phyloP scores from a whole-genome alignment of 163 green algal species.

The Coccomyxa subellipsoidea region DNA sequence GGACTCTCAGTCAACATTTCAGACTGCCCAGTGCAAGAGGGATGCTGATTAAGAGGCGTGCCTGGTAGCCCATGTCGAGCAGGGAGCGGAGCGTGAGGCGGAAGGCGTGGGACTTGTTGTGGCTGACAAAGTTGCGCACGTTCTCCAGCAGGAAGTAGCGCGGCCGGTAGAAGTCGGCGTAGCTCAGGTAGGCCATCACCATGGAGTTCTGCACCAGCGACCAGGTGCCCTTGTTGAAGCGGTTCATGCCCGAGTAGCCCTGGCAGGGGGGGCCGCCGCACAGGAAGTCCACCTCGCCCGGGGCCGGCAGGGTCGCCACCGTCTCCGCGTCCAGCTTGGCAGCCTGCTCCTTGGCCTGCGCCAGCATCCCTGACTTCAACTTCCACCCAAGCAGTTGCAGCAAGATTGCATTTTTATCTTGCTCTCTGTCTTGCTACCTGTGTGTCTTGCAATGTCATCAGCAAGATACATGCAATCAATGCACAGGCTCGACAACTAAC shows the following conservation, averaged over 20 bases:
- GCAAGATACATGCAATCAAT: no score
- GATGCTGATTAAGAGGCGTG: no score
- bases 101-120: slow-evolving; percentile 96
- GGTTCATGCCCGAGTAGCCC: slow-evolving; percentile 98
- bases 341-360: slow-evolving; percentile 44
- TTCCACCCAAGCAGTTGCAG: no score
- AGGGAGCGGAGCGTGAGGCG: slow-evolving; percentile 87
- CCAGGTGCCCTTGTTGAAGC: slow-evolving; percentile 94
- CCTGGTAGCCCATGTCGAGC: slow-evolving; percentile 97
- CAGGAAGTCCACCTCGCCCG: slow-evolving; percentile 95
- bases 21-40: no score
- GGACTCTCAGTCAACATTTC: no score
- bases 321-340: slow-evolving; percentile 46
- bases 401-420: no score
- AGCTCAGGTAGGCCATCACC: slow-evolving; percentile 93
- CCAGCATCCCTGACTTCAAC: not conserved
- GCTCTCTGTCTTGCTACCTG: no score
- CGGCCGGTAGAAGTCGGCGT: slow-evolving; percentile 90
- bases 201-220: slow-evolving; percentile 83
- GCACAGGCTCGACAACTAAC: no score
- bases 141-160: slow-evolving; percentile 97
- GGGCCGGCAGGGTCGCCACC: slow-evolving; percentile 62
- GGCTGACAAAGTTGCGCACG: slow-evolving; percentile 94
- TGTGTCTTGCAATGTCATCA: no score
- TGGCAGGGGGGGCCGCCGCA: slow-evolving; percentile 93